Base-by-base conservation (phyloP, 2,329 filamentous ascomycete species). In the Aspergillus sojae region DNA sequence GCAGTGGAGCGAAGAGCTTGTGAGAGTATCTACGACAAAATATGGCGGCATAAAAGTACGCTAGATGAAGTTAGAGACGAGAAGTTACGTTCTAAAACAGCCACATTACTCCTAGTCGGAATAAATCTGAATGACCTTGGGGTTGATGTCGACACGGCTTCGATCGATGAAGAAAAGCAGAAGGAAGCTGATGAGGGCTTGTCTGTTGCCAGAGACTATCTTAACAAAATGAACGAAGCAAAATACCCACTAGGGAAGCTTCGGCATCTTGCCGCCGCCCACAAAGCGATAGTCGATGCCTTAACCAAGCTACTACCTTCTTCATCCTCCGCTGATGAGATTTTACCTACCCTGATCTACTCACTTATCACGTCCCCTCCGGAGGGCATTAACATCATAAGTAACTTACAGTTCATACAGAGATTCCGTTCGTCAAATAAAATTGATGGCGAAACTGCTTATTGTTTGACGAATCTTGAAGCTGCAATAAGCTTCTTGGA, bases 331-430 rank as follows among this genome's bases (percentile, higher is more conserved):
- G 95, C 95, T 3, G 95, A 99, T 74, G 95, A 98, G 79, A 96
- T 99, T 60, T 89, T 99, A 76, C 95, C 95, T 0, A 97, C 96
- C 77, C 85, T 99, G 66, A 99, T 99, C 65, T 99, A 96, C 80
- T 92, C 93, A 0, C 86, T 99, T 64, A 96, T 99, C 74, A 97
- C 93, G 3, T 90, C 94, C 52, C 90, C 93, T 0, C 91, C 94
- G 0, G 91, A 95, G 77, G 87, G 89, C 39, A 89, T 98, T 55
- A 92, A 94, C 76, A 90, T 94, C 61, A 93, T 97, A 73, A 98
- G 94, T 81, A 96, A 99, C 75, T 83, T 96, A n/a, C 88, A 91
- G 70, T 99, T 98, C 75, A 93, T 98, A 68, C 94, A 98, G 75
- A 84, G 91, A 65, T 99, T 99, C 75, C 88, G 95, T 61, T 92